These are phyloP conservation scores for Syncephalastrum racemosum DNA, from an alignment of 371 early-diverging fungal species.

Conservation along the genomic window DNA sequence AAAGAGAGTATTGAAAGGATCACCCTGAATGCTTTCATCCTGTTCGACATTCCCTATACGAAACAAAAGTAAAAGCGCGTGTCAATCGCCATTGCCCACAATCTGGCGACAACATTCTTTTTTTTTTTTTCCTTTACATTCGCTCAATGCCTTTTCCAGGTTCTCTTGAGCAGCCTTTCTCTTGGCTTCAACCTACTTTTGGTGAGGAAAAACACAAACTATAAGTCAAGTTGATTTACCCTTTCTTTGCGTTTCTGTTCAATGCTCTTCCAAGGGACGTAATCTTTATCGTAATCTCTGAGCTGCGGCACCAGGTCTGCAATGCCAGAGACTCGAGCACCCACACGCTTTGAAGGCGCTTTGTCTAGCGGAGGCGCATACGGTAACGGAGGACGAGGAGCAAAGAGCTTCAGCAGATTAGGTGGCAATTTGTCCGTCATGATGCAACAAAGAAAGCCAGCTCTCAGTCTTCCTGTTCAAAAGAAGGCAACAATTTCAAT, in stretches of 20 bases:
- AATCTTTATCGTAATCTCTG: conserved; percentile 69
- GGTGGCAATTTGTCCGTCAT: conserved; percentile 85
- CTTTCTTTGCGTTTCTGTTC: conserved; percentile 71
- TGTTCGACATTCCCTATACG: conserved; percentile 69
- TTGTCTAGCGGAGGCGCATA: conserved; percentile 75
- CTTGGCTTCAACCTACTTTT: conserved; percentile 50
- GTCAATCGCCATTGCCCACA: background rate
- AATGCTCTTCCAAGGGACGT: conserved; percentile 71
- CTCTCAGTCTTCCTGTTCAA: background rate
- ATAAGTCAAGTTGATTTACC: conserved; percentile 35
- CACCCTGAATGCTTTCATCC: conserved; percentile 70
- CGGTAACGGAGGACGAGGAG: conserved; percentile 86
- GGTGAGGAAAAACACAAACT: background rate
- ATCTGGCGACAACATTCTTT: conserved; percentile 7
- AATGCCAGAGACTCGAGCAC: conserved; percentile 66
- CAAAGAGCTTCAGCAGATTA: conserved; percentile 85
- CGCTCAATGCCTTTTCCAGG: conserved; percentile 51
- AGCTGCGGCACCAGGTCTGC: conserved; percentile 63
- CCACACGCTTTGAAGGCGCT: conserved; percentile 64
- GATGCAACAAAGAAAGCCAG: conserved; percentile 6
- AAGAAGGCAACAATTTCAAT: conserved; percentile 2
- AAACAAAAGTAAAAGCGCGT: background rate
- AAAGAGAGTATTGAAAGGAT: conserved; percentile 93
- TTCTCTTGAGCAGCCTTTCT: conserved; percentile 59
- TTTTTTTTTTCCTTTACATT: conserved; percentile 39